Conservation (phyloP, 495 filamentous ascomycete genomes). For the Massariosphaeria phaeospora region DNA sequence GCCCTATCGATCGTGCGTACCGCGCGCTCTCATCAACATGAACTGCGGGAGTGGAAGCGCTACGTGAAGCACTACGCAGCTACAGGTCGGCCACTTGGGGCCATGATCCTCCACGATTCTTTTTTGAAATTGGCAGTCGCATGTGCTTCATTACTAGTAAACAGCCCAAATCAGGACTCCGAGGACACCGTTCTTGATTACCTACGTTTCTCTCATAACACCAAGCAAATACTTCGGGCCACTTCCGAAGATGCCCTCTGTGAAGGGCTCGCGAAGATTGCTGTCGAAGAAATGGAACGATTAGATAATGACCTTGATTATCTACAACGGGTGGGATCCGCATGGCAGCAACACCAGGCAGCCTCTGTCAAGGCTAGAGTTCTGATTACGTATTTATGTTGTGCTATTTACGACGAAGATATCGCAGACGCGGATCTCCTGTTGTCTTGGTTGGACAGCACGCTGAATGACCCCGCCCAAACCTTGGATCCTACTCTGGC, state of each 20-base stretch:
- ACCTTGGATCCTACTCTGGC: constrained; percentile 74
- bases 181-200: constrained; percentile 67
- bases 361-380: constrained; percentile 78
- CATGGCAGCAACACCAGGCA: constrained; percentile 81
- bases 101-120: constrained; percentile 83
- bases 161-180: constrained; percentile 54
- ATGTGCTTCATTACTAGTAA: constrained; percentile 65
- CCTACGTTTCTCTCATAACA: constrained; percentile 52
- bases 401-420: constrained; percentile 70
- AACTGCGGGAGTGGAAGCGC: constrained; percentile 71
- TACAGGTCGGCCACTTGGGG: constrained; percentile 73
- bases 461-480: constrained; percentile 68
- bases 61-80: constrained; percentile 77
- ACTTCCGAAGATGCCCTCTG: constrained; percentile 42
- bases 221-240: constrained; percentile 1
- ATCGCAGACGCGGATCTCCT: constrained; percentile 75
- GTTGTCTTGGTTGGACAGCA: constrained; percentile 78
- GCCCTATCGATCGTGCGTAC: constrained; percentile 81
- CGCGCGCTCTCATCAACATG: constrained; percentile 45
- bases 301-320: constrained; percentile 90
- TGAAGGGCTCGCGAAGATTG: constrained; percentile 67
- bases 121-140: constrained; percentile 81
- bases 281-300: constrained; percentile 72
- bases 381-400: constrained; percentile 79
- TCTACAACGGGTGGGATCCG: constrained; percentile 66